A percentile compares a stretch with the other conserved stretches of the same genome.
Evolutionary conservation across 768 basidiomycete species (phyloP).

Genomic region (Leucocoprinus leucothites): DNA sequence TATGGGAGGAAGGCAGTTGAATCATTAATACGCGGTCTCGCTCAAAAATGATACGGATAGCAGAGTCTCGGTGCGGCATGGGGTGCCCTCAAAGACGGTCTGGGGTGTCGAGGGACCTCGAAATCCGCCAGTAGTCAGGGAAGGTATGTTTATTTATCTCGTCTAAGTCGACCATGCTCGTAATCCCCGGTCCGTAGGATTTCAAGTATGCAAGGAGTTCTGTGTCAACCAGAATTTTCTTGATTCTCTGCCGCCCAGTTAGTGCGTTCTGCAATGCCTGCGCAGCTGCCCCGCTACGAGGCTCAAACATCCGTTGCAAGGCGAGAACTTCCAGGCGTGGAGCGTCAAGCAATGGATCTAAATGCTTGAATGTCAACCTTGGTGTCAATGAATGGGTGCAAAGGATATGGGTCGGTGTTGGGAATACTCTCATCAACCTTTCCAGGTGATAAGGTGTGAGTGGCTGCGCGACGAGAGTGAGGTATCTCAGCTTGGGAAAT

Average conservation of each 20-base stretch:
- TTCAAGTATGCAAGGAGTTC: not conserved
- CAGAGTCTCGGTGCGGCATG: too few relatives aligned
- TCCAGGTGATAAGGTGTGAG: not conserved
- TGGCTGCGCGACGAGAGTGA: slow-evolving; percentile 21
- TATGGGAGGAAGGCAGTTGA: too few relatives aligned
- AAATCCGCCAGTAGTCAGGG: slow-evolving; percentile 7
- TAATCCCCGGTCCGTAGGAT: not conserved
- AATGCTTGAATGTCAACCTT: not conserved
- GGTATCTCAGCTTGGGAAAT: slow-evolving; percentile 31
- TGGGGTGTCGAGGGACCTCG: not conserved
- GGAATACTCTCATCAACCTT: not conserved
- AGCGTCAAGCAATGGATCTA: not conserved
- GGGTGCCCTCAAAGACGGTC: slow-evolving; percentile 9
- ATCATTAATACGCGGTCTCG: too few relatives aligned
- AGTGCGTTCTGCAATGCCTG: not conserved
- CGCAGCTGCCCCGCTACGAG: not conserved
- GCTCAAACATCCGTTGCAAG: not conserved
- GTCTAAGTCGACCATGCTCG: not conserved
- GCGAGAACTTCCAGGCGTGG: not conserved
- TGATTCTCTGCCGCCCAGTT: not conserved
- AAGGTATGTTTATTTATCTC: not conserved
- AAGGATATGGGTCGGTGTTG: slow-evolving; percentile 2
- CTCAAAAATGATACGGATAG: too few relatives aligned
- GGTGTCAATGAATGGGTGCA: not conserved
- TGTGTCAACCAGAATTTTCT: not conserved